Conservation (phyloP, 371 early-diverging fungal species). For the Mortierella polycephala region DNA sequence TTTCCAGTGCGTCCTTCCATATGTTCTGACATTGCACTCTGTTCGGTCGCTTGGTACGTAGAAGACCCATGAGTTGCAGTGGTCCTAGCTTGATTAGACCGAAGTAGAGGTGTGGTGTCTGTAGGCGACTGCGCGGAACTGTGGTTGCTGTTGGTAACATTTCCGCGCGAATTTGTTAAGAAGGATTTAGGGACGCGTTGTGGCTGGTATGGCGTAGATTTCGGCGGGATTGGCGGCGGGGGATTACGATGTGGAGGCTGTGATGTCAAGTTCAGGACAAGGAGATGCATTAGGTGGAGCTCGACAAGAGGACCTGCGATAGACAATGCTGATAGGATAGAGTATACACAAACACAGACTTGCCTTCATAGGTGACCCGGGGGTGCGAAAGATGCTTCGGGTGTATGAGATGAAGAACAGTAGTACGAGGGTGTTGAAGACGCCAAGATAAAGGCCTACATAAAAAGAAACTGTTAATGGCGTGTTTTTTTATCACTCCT, state of each 20-base stretch:
- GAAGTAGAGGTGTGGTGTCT: conserved; percentile 21
- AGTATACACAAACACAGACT: neutral
- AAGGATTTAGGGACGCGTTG: neutral
- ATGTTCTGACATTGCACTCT: neutral
- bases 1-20: neutral
- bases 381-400: conserved; percentile 30
- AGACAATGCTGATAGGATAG: neutral
- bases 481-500: neutral
- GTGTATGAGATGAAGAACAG: conserved; percentile 39
- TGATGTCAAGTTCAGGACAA: neutral
- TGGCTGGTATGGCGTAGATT: conserved; percentile 40
- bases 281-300: neutral
- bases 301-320: neutral
- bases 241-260: conserved; percentile 35
- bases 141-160: neutral
- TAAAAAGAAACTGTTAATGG: neutral
- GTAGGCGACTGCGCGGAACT: neutral
- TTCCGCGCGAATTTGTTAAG: neutral
- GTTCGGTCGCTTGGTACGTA: conserved; percentile 7
- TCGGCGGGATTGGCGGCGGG: conserved; percentile 27
- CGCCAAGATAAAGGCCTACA: conserved; percentile 30
- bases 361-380: conserved; percentile 47
- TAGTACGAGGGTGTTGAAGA: conserved; percentile 14
- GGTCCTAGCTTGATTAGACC: neutral
- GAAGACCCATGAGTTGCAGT: neutral